Evolutionary conservation across 2,329 filamentous ascomycete genomes (phyloP), one percentile per base, ranked within the genome.

Genomic region (Metarhizium humberi): DNA sequence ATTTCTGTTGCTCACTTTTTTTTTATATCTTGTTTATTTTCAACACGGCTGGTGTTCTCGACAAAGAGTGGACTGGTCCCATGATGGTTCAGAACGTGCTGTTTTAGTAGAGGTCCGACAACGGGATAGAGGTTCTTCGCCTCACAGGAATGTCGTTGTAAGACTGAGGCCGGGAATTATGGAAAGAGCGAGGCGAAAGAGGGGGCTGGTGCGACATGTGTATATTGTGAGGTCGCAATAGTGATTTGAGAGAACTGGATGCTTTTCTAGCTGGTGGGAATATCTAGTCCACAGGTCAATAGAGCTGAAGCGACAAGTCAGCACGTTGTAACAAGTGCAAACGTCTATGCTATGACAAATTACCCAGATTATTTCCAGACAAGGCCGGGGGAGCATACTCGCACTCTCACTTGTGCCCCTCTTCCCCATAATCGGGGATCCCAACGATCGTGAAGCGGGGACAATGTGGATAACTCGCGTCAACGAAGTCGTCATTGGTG

Each of bases 21-120:
- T 53, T 10, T 40, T 25, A 45, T n/a, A 42, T 47, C 11, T 29
- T 49, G 62, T 60, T 60, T 56, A 51, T 61, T 54, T 47, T 32
- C 20, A 48, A 48, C 25, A 48, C n/a, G 20, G 25, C 13, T 48
- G 20, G 13, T 29, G 45, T 18, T 48, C 45, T 48, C 13, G 45
- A 29, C 5, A 14, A 48, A 14, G 45, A 25, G 45, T 20, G n/a
- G 16, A 20, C 3, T 18, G n/a, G 42, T 18, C 20, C 42, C 6
- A 6, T 45, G 6, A 48, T 25, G 25, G 25, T 48, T 6, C 3
- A 13, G 25, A 30, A 48, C 20, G 20, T 10, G 7, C 10, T 29
- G 10, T 48, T 30, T 18, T 6, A 16, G 25, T 13, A 48, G 10
- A 11, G 45, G 20, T 30, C 25, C 30, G 45, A 14, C 20, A 48